phyloP scores from a whole-genome alignment of 495 filamentous ascomycete species.

The Penicilliopsis zonata region DNA sequence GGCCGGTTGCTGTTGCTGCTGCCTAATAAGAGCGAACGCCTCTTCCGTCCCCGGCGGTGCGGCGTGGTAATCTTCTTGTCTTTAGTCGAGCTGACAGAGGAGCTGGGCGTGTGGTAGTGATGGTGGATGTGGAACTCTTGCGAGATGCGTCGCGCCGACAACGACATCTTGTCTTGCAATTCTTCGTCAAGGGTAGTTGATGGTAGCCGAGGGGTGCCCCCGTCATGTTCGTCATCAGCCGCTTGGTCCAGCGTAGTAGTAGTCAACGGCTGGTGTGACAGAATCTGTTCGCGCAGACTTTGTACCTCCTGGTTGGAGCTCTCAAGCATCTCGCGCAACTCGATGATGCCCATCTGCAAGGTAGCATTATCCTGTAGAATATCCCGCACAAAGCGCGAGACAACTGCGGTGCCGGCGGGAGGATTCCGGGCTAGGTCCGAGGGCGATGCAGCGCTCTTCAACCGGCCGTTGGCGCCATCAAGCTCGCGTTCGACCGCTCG shows the following conservation, averaged over 20 bases:
- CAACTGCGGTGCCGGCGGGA: slow-evolving; percentile 49
- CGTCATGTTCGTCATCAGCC: slow-evolving; percentile 18
- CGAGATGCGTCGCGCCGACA: slow-evolving; percentile 40
- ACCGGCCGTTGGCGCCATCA: slow-evolving; percentile 58
- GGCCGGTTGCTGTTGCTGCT: slow-evolving; percentile 24
- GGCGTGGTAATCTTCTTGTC: slow-evolving; percentile 34
- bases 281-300: slow-evolving; percentile 69
- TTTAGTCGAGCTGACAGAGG: slow-evolving; percentile 32
- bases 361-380: slow-evolving; percentile 93
- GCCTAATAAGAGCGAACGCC: slow-evolving; percentile 47
- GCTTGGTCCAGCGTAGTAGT: slow-evolving; percentile 22
- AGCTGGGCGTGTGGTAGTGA: slow-evolving; percentile 64
- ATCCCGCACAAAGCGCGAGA: slow-evolving; percentile 89
- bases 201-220: slow-evolving; percentile 5
- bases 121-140: slow-evolving; percentile 85
- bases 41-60: slow-evolving; percentile 55
- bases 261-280: slow-evolving; percentile 59
- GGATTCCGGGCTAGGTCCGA: slow-evolving; percentile 44
- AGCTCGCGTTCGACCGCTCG: slow-evolving; percentile 63
- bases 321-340: slow-evolving; percentile 81
- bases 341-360: slow-evolving; percentile 77
- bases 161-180: slow-evolving; percentile 41
- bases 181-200: slow-evolving; percentile 54
- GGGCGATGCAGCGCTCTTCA: slow-evolving; percentile 66
- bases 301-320: slow-evolving; percentile 93